Evolutionary conservation across 129 eudicot species (phyloP).

Genomic region (Sambucus nigra): DNA sequence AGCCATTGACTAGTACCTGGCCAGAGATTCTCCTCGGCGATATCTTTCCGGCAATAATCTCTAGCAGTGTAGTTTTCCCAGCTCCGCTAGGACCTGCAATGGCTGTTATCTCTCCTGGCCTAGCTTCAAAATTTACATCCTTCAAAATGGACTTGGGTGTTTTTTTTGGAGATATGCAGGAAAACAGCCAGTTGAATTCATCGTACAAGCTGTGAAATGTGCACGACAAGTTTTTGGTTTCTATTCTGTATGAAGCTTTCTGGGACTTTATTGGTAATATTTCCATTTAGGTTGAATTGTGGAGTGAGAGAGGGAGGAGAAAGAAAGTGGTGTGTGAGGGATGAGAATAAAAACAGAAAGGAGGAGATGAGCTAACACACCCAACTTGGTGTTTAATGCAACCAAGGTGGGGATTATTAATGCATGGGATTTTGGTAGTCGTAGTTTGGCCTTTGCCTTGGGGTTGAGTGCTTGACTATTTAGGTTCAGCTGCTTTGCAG

Average conservation of each 20-base stretch:
- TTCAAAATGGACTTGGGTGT: slow-evolving; percentile 44
- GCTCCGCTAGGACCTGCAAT: slow-evolving; percentile 86
- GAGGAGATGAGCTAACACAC: slow-evolving; percentile 78
- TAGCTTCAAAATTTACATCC: slow-evolving; percentile 64
- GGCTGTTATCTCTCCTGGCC: slow-evolving; percentile 57
- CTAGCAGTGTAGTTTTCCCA: slow-evolving; percentile 67
- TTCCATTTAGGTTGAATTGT: slow-evolving; percentile 37
- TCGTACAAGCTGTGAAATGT: slow-evolving; percentile 24
- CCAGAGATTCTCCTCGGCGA: slow-evolving; percentile 45
- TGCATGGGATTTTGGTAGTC: slow-evolving; percentile 23
- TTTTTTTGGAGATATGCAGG: slow-evolving; percentile 23
- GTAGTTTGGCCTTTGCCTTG: slow-evolving; percentile 9
- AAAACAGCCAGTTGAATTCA: slow-evolving; percentile 18
- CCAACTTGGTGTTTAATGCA: slow-evolving; percentile 24
- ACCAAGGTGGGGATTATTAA: neutral
- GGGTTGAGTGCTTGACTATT: neutral
- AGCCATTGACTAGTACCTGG: slow-evolving; percentile 49
- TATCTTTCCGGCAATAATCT: slow-evolving; percentile 60
- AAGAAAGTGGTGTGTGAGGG: slow-evolving; percentile 21
- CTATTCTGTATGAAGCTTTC: slow-evolving; percentile 37
- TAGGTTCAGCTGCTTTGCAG: slow-evolving; percentile 7
- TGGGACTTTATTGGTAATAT: slow-evolving; percentile 30
- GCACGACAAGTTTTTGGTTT: slow-evolving; percentile 54
- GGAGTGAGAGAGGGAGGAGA: slow-evolving; percentile 14
- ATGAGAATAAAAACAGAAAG: slow-evolving; percentile 12